Conservation (phyloP, 176 grass and related monocot genomes). For the Phoenix roebelenii region DNA sequence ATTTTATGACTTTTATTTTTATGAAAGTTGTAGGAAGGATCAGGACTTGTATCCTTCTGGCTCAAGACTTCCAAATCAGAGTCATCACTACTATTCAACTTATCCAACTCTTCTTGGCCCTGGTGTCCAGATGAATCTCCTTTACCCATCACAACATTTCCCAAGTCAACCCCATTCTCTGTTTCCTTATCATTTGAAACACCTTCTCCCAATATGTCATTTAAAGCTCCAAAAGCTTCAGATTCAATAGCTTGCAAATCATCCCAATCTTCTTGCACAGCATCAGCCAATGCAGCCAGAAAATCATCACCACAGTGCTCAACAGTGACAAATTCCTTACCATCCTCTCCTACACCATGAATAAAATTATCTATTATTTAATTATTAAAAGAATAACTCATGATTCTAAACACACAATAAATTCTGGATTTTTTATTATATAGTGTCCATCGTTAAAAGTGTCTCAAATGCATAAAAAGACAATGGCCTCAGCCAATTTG, state of each 20-base stretch:
- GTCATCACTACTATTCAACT: constrained; percentile 15
- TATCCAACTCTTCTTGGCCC: not conserved
- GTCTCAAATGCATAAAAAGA: no score
- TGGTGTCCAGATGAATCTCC: not conserved
- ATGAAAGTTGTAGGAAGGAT: constrained; percentile 2
- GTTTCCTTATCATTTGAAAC: constrained; percentile 17
- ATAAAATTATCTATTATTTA: not conserved
- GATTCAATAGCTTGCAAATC: constrained; percentile 68
- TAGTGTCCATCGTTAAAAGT: no score
- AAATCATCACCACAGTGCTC: constrained; percentile 62
- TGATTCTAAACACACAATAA: no score
- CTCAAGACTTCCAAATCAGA: constrained; percentile 44
- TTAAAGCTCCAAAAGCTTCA: constrained; percentile 71
- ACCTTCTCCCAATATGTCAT: constrained; percentile 46
- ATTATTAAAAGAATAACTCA: no score
- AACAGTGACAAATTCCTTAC: constrained; percentile 56
- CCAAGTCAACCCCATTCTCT: constrained; percentile 3
- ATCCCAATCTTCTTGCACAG: constrained; percentile 64
- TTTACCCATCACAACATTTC: constrained; percentile 11
- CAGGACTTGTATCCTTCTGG: not conserved
- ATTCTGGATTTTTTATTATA: no score
- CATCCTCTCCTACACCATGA: constrained; percentile 45
- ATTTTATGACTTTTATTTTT: constrained; percentile 20
- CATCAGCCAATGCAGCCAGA: constrained; percentile 58
- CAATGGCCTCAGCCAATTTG: no score